Conservation (phyloP, 2,329 filamentous ascomycete genomes). For the Neofusicoccum sp. region DNA sequence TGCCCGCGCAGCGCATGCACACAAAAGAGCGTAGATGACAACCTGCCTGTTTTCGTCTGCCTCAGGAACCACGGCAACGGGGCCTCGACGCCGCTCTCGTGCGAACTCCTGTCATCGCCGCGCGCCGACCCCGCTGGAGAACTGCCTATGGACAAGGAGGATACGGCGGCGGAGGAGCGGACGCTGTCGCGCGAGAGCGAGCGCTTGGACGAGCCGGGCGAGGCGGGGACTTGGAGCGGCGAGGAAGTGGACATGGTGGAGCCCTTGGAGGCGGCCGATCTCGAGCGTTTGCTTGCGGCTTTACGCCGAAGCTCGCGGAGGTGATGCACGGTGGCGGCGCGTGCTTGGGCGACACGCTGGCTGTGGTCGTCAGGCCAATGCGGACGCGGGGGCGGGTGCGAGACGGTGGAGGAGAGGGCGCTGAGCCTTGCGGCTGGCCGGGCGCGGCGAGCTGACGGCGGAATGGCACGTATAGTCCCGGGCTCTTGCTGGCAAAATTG, state of each 20-base stretch:
- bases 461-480: background rate
- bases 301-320: conserved; percentile 19
- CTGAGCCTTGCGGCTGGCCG: conserved; percentile 8
- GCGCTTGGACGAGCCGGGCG: conserved; percentile 36
- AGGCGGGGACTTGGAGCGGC: conserved; percentile 23
- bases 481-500: background rate
- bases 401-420: background rate
- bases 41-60: conserved; percentile 49
- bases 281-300: conserved; percentile 31
- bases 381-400: background rate
- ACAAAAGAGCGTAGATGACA: conserved; percentile 30
- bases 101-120: background rate
- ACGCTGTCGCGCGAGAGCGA: conserved; percentile 40
- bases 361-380: background rate
- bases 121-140: conserved; percentile 26
- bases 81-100: background rate
- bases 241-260: conserved; percentile 26
- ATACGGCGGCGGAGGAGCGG: conserved; percentile 29
- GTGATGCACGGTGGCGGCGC: conserved; percentile 18
- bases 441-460: background rate
- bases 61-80: conserved; percentile 46
- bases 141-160: conserved; percentile 27
- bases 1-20: background rate
- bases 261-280: conserved; percentile 24
- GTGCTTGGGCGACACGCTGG: conserved; percentile 9